Base-by-base conservation (phyloP, 768 basidiomycete species). In the Leccinellum luteum region DNA sequence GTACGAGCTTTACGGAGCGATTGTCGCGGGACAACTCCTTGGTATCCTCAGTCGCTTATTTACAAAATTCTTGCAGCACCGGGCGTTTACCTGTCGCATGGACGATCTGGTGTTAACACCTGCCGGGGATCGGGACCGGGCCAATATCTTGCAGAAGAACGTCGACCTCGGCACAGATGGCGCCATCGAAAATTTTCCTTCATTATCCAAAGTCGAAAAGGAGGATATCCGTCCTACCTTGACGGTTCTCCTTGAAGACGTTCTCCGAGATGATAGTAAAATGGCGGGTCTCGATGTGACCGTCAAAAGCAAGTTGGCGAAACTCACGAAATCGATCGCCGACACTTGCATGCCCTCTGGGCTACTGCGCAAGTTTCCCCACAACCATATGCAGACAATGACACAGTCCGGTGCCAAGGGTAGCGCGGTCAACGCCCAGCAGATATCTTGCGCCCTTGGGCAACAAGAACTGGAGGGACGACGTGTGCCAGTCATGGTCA, bases 301-400 rank as follows among this genome's bases (percentile, higher is more conserved):
- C 14, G 91, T 94, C 66, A 94, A 95, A 78, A 86, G 82, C 58
- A 90, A 87, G 67, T 78, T 94, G 56, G 83, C 88, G 44, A 89
- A 89, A 70, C 86, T 98, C 56, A 97, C 94, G 19, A 88, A 92
- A 51, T 86, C 91, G 14, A 91, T 98, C 65, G 91, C 92, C 56
- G 90, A 97, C 66, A 81, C 85, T 6, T 90, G 89, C 68, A 83
- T 98, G 64, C 97, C 96, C 13, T 78, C 82, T 50, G 90, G 90
- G 32, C 84, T 99, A 49, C 80, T 94, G 64, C 92, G 95, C 66
- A 86, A 89, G 60, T 99, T 99, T 79, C 97, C 97, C 43, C 85
- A 93, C 69, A 99, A 99, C 75, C 87, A 98, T 83, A 98, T 98
- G 97, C 96, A 98, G 73, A 86, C 89, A 48, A 98, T 98, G 97